Evolutionary conservation across 805 yeast species (phyloP), one percentile per base, ranked within the genome.

Genomic region (Candida ficus): DNA sequence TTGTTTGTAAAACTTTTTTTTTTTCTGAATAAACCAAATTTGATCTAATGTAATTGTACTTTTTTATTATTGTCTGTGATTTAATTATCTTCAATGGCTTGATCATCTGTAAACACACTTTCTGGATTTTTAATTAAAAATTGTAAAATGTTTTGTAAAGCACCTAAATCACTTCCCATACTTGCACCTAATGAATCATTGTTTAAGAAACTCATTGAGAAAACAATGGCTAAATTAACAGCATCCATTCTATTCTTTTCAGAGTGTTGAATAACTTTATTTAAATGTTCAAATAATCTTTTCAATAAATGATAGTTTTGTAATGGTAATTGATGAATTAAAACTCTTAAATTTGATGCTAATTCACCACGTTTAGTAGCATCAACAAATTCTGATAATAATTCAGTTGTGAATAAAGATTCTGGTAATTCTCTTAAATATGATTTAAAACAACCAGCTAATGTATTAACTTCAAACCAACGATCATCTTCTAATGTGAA

Each of bases 361-460:
- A 58, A 48, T 38, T 72, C 63, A 11, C 64, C 63, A 1, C 52
- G 51, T 26, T 57, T 62, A 3, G 58, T 59, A 2, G 69, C 66
- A 10, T 64, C 47, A 14, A 72, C 72, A 53, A 87, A 79, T 17
- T 68, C 68, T 7, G 76, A 78, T 19, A 89, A 73, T n/a, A 78
- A 71, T 22, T 73, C 76, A 44, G 75, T 79, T 0, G 91, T 77
- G 33, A 90, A 72, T 27, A 88, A 62, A 3, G 95, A 85, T 52
- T 88, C 95, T 0, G 96, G 96, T 27, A 90, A 65, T 50, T 88
- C 96, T 52, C 97, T 73, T 50, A 90, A 64, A 55, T 76, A 90
- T 47, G 83, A 72, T 58, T 90, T 90, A 52, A 90, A 82, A 52
- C 95, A 80, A 25, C 95, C 93, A 2, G 96, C 89, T 35, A 88